Conservation (phyloP, 306 rosid genomes). For the Sindora glabra region DNA sequence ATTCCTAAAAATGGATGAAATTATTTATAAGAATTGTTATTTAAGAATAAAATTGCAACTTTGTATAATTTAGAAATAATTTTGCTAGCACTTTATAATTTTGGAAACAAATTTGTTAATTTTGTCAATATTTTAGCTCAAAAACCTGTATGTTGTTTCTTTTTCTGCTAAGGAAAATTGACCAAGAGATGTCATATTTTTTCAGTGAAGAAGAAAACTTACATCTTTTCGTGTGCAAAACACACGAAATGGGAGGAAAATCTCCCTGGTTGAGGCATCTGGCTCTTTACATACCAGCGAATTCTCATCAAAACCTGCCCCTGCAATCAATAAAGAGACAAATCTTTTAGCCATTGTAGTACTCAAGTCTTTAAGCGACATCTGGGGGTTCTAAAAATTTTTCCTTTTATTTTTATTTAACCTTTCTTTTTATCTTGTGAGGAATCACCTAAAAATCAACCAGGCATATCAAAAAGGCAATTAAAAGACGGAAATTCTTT, state of each 20-base stretch:
- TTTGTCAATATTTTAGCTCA: too few species aligned
- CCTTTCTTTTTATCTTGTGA: too few species aligned
- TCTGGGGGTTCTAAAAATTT: not conserved
- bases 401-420: too few species aligned
- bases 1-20: too few species aligned
- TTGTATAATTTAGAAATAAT: too few species aligned
- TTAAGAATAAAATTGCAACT: too few species aligned
- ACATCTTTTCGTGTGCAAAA: conserved; percentile 87
- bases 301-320: conserved; percentile 17
- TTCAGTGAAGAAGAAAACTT: conserved; percentile 25
- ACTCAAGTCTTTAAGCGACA: not conserved
- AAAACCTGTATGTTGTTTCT: not conserved
- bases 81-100: too few species aligned
- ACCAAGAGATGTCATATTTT: not conserved
- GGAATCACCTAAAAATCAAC: too few species aligned
- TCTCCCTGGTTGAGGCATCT: conserved; percentile 38
- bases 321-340: conserved; percentile 25
- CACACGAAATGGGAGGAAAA: conserved; percentile 82
- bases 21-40: too few species aligned
- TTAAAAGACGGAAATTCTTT: too few species aligned
- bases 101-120: too few species aligned
- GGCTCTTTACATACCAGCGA: conserved; percentile 32
- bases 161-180: not conserved
- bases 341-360: not conserved
- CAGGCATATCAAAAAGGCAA: too few species aligned